Conservation (phyloP, 371 early-diverging fungal genomes). For the Mucor racemosus region DNA sequence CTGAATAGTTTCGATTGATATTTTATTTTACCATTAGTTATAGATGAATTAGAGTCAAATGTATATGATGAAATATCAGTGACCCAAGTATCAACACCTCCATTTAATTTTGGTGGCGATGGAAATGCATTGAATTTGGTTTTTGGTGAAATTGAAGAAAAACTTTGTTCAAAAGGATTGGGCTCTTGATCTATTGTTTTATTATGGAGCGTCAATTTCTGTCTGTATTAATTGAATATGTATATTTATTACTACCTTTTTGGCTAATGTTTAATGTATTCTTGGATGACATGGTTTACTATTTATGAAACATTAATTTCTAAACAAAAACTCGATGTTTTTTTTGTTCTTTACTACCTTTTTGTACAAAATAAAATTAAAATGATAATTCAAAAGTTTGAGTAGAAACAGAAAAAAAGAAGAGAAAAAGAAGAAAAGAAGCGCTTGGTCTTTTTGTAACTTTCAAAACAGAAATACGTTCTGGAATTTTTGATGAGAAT, state of each 20-base stretch:
- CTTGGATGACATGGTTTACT: not conserved
- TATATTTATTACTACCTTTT: not conserved
- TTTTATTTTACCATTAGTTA: slow-evolving; percentile 8
- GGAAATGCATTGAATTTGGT: not conserved
- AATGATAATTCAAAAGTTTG: not conserved
- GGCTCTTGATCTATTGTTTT: slow-evolving; percentile 68
- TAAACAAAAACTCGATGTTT: no score
- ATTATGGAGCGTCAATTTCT: no score
- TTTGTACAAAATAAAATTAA: not conserved
- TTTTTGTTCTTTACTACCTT: not conserved
- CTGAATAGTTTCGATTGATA: not conserved
- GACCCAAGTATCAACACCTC: slow-evolving; percentile 10
- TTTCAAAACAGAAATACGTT: not conserved
- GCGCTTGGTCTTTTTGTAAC: not conserved
- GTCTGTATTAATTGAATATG: no score
- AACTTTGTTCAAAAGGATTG: slow-evolving; percentile 88
- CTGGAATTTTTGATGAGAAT: not conserved
- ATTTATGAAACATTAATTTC: not conserved
- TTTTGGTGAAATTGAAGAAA: slow-evolving; percentile 46
- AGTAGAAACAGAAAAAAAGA: not conserved
- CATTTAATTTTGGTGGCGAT: not conserved
- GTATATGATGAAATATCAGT: slow-evolving; percentile 16
- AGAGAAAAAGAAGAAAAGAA: slow-evolving; percentile 3
- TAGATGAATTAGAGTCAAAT: slow-evolving; percentile 10
- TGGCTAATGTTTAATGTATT: not conserved